Evolutionary conservation across 148 eudicot species (phyloP).

Genomic region (Persicaria tinctoria): DNA sequence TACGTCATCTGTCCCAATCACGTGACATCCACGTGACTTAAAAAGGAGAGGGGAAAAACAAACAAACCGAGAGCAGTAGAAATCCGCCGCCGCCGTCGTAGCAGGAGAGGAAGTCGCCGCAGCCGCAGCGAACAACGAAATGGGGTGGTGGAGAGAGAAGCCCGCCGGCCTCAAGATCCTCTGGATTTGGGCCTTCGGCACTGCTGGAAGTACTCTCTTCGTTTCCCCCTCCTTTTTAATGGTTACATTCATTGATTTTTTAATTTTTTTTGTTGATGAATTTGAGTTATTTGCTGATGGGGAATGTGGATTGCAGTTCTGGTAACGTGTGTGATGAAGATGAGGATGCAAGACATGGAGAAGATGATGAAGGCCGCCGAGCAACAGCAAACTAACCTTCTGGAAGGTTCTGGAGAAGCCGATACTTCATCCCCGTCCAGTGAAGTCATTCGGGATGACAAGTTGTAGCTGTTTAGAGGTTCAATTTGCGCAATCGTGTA

Average conservation of each 20-base stretch:
- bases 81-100: neutral
- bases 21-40: neutral
- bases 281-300: neutral
- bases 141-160: slow-evolving; percentile 33
- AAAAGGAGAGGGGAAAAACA: neutral
- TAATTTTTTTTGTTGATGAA: neutral
- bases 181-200: slow-evolving; percentile 85
- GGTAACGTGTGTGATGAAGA: slow-evolving; percentile 46
- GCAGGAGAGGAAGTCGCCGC: neutral
- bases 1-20: neutral
- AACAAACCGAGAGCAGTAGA: neutral
- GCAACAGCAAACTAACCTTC: slow-evolving; percentile 7
- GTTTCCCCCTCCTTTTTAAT: neutral
- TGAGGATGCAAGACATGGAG: slow-evolving; percentile 61
- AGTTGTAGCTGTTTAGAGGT: neutral
- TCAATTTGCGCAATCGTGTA: neutral
- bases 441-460: slow-evolving; percentile 3
- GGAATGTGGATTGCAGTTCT: slow-evolving; percentile 38
- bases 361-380: slow-evolving; percentile 32
- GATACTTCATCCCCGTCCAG: neutral
- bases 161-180: slow-evolving; percentile 81
- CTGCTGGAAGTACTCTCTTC: slow-evolving; percentile 48
- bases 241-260: neutral
- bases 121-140: neutral
- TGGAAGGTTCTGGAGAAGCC: neutral